Percentiles rank a stretch among this genome's conserved stretches.
These are phyloP conservation scores for Gyromitra esculenta DNA, from an alignment of 2,329 filamentous ascomycete genomes.

Conservation along the genomic window DNA sequence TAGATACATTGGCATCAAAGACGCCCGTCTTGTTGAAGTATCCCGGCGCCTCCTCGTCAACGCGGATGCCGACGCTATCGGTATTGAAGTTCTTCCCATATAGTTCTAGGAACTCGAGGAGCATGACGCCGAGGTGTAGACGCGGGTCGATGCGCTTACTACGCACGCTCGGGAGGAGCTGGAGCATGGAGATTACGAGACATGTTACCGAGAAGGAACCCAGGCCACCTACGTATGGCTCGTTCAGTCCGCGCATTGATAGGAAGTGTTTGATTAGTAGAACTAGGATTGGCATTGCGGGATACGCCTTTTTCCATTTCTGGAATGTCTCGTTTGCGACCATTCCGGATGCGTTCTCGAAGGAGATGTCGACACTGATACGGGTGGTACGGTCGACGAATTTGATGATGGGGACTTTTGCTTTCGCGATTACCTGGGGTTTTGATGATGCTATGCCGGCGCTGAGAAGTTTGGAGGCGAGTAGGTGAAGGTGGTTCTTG, in stretches of 20 bases:
- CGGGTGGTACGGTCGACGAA: conserved; percentile 81
- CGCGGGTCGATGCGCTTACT: conserved; percentile 69
- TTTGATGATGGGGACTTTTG: conserved; percentile 89
- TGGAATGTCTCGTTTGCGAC: conserved; percentile 82
- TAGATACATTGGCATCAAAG: conserved; percentile 19
- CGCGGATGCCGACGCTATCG: conserved; percentile 74
- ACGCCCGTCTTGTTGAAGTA: conserved; percentile 72
- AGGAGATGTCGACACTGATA: conserved; percentile 89
- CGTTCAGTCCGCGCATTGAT: conserved; percentile 87
- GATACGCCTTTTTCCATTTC: conserved; percentile 80
- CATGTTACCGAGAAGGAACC: conserved; percentile 96
- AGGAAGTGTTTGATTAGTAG: conserved; percentile 92
- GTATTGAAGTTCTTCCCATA: conserved; percentile 87
- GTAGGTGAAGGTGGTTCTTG: conserved; percentile 69
- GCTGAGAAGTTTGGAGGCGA: conserved; percentile 69
- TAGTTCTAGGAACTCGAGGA: conserved; percentile 88
- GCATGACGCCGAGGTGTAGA: conserved; percentile 78
- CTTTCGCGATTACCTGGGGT: conserved; percentile 70
- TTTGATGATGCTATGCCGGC: conserved; percentile 68
- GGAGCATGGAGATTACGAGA: conserved; percentile 86
- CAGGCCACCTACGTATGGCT: conserved; percentile 88
- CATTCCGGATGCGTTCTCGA: conserved; percentile 88
- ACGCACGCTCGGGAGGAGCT: conserved; percentile 78
- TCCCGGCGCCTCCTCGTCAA: conserved; percentile 71
- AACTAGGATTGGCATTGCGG: conserved; percentile 85